phyloP scores from a whole-genome alignment of 2,329 filamentous ascomycete genomes.

The Thyridium curvatum region DNA sequence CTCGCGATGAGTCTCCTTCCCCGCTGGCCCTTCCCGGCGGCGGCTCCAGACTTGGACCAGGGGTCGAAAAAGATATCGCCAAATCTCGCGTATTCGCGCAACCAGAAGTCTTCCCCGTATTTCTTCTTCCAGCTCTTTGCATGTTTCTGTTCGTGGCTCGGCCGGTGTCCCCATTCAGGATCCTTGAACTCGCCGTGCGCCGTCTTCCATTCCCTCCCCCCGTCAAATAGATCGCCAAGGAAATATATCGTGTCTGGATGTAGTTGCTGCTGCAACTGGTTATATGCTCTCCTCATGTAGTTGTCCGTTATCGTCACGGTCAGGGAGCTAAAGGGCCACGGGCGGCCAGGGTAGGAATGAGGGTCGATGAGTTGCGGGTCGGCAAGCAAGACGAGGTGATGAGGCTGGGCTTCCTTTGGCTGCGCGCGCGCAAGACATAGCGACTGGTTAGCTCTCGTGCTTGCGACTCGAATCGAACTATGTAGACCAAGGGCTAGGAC shows the following conservation, averaged over 20 bases:
- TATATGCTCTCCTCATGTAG: slow-evolving; percentile 79
- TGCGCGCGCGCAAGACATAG: slow-evolving; percentile 27
- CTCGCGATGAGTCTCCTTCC: slow-evolving; percentile 76
- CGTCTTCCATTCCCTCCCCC: slow-evolving; percentile 91
- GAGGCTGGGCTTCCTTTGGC: slow-evolving; percentile 72
- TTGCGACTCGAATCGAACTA: neutral
- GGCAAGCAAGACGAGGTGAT: slow-evolving; percentile 77
- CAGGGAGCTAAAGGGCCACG: slow-evolving; percentile 49
- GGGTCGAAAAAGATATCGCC: slow-evolving; percentile 74
- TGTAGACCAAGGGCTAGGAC: slow-evolving; percentile 4
- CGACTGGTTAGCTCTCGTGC: slow-evolving; percentile 13
- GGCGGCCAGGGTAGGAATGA: slow-evolving; percentile 85
- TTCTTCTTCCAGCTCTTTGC: slow-evolving; percentile 64
- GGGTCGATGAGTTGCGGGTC: slow-evolving; percentile 91
- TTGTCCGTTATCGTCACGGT: slow-evolving; percentile 69
- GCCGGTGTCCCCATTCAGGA: slow-evolving; percentile 49
- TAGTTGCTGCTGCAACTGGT: slow-evolving; percentile 66
- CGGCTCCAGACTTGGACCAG: slow-evolving; percentile 52
- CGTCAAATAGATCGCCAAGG: slow-evolving; percentile 90
- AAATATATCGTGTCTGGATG: slow-evolving; percentile 88
- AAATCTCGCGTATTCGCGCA: slow-evolving; percentile 80
- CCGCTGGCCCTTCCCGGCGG: slow-evolving; percentile 50
- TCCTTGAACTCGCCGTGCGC: slow-evolving; percentile 52
- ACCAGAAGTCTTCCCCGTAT: slow-evolving; percentile 80
- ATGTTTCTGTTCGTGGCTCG: slow-evolving; percentile 43